These are phyloP conservation scores for maize (Zea mays) DNA, from an alignment of 176 grass and related monocot genomes.

Conservation along the genomic window DNA sequence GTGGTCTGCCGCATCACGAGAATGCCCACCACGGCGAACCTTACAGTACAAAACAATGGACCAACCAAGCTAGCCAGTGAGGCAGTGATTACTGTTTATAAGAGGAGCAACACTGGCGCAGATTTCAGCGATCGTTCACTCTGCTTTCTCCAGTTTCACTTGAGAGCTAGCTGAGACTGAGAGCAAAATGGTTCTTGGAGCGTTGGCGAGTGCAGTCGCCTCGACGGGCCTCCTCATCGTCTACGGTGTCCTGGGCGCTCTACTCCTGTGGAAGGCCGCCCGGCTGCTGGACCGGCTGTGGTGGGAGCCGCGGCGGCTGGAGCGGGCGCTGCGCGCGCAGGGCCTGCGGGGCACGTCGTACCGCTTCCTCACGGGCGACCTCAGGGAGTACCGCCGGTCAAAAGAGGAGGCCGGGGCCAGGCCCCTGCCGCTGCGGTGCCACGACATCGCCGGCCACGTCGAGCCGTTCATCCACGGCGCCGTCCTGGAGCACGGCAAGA, in stretches of 20 bases:
- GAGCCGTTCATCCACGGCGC: constrained; percentile 25
- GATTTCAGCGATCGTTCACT: neutral
- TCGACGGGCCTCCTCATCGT: constrained; percentile 22
- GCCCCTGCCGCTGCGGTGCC: constrained; percentile 45
- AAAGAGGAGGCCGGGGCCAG: constrained; percentile 28
- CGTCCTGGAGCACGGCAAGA: constrained; percentile 44
- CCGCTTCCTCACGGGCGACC: constrained; percentile 48
- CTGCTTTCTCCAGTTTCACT: neutral
- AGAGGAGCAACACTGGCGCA: neutral
- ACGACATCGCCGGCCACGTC: constrained; percentile 45
- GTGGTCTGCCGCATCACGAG: neutral
- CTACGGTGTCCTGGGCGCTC: constrained; percentile 20
- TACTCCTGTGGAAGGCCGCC: constrained; percentile 27
- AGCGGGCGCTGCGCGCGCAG: constrained; percentile 40
- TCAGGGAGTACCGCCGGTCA: constrained; percentile 17
- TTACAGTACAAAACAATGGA: constrained; percentile 10
- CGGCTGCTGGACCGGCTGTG: constrained; percentile 42
- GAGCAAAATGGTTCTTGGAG: constrained; percentile 27
- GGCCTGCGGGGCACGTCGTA: constrained; percentile 54
- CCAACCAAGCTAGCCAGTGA: neutral
- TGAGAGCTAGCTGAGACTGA: no score
- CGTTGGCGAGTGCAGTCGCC: neutral
- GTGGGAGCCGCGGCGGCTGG: constrained; percentile 49
- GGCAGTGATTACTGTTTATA: constrained; percentile 17
- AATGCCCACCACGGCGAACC: neutral